Evolutionary conservation across 202 grass and related monocot species (phyloP).

Genomic region (Miscanthus sacchariflorus): DNA sequence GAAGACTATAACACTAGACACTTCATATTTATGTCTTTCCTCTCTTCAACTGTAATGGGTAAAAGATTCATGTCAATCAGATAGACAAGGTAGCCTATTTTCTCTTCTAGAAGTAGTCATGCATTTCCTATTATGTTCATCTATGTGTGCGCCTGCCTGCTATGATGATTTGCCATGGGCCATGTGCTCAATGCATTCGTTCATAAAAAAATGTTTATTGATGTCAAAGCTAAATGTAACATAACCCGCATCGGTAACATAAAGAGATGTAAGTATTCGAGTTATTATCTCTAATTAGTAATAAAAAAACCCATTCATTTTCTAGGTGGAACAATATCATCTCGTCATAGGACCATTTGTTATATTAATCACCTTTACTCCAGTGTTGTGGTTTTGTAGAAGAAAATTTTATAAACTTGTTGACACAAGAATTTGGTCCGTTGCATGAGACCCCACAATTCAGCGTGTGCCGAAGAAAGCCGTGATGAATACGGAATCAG

Average conservation of each 20-base stretch:
- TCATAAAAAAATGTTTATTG: too few relatives aligned
- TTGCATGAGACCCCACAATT: too few relatives aligned
- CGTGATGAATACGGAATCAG: too few relatives aligned
- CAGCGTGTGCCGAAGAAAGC: too few relatives aligned
- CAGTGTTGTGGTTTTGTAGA: too few relatives aligned
- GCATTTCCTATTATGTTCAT: too few relatives aligned
- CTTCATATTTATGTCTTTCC: too few relatives aligned
- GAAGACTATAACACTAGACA: too few relatives aligned
- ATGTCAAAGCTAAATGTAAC: too few relatives aligned
- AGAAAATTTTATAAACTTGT: too few relatives aligned
- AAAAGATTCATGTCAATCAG: conserved; percentile 91
- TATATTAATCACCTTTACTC: too few relatives aligned
- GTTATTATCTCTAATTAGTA: conserved; percentile 29
- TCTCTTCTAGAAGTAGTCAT: conserved; percentile 3
- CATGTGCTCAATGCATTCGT: not conserved
- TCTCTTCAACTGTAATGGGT: conserved; percentile 51
- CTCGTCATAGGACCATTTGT: conserved; percentile 53
- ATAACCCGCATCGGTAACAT: not conserved
- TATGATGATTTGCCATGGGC: not conserved
- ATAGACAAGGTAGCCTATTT: conserved; percentile 68
- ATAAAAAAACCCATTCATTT: not conserved
- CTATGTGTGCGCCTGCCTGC: not conserved
- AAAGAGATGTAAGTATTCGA: not conserved
- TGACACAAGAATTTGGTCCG: too few relatives aligned
- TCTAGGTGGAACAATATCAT: conserved; percentile 88